These are phyloP conservation scores for Boechera divaricarpa DNA, from an alignment of 345 rosid genomes.

Conservation along the genomic window DNA sequence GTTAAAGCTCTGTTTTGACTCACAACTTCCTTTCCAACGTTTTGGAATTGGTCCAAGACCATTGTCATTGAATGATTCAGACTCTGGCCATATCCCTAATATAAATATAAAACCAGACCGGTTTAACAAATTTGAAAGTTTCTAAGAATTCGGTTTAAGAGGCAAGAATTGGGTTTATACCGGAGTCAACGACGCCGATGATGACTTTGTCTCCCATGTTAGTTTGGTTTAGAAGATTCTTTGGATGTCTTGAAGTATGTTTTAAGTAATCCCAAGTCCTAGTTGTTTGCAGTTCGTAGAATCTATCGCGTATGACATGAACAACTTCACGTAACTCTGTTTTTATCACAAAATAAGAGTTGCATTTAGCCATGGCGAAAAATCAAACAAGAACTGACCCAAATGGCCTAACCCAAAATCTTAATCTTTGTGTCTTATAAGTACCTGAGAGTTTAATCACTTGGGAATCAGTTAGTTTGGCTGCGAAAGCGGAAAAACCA, in stretches of 20 bases:
- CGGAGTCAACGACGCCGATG: slow-evolving; percentile 70
- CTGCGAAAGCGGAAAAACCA: slow-evolving; percentile 75
- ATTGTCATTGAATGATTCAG: slow-evolving; percentile 50
- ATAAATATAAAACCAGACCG: neutral
- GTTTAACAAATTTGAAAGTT: neutral
- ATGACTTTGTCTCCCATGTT: slow-evolving; percentile 65
- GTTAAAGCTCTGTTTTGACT: slow-evolving; percentile 45
- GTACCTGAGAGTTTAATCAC: slow-evolving; percentile 53
- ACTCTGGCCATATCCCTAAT: slow-evolving; percentile 62
- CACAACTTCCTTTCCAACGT: slow-evolving; percentile 61
- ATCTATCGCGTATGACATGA: slow-evolving; percentile 57
- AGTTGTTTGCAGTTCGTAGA: slow-evolving; percentile 61
- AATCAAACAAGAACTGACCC: neutral
- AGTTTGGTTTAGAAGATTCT: slow-evolving; percentile 47
- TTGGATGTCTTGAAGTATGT: slow-evolving; percentile 43
- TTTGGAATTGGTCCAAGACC: slow-evolving; percentile 58
- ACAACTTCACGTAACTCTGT: slow-evolving; percentile 61
- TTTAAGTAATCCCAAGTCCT: slow-evolving; percentile 74
- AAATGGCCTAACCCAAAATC: neutral
- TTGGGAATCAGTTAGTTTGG: slow-evolving; percentile 59
- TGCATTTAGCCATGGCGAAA: neutral
- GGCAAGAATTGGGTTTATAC: slow-evolving; percentile 42
- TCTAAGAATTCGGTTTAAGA: neutral
- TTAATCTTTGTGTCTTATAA: neutral
- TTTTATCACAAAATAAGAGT: neutral